These are phyloP conservation scores for Kingdonia uniflora DNA, from an alignment of 164 flowering plant species.

Conservation along the genomic window DNA sequence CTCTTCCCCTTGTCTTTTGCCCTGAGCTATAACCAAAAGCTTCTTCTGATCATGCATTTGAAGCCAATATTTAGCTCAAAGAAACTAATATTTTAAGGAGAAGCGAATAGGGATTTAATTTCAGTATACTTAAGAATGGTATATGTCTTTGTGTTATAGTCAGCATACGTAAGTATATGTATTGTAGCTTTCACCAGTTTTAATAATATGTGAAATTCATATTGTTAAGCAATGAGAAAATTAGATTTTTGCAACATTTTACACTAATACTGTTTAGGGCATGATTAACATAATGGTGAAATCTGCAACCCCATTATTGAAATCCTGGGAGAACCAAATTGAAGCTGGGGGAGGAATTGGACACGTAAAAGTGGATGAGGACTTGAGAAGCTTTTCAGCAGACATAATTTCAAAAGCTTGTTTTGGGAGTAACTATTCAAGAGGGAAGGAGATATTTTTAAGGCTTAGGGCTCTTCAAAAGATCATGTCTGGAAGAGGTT, in stretches of 20 bases:
- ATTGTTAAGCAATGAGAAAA: no score
- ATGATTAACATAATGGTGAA: slow-evolving; percentile 31
- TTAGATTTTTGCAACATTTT: background rate
- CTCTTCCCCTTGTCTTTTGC: no score
- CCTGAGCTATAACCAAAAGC: no score
- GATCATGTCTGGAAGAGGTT: slow-evolving; percentile 5
- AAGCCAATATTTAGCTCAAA: no score
- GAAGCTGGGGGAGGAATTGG: slow-evolving; percentile 19
- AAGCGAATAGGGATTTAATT: no score
- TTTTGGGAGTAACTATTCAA: slow-evolving; percentile 8
- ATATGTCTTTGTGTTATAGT: no score
- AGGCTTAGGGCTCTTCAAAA: slow-evolving; percentile 7
- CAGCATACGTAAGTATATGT: no score
- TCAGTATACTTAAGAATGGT: no score
- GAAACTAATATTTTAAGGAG: no score
- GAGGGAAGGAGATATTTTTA: slow-evolving; percentile 9
- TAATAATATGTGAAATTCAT: no score
- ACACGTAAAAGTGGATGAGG: slow-evolving; percentile 10
- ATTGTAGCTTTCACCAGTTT: no score
- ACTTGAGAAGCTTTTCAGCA: slow-evolving; percentile 9
- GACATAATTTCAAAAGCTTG: slow-evolving; percentile 14
- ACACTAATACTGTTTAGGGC: slow-evolving; percentile 18
- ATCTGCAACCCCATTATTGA: slow-evolving; percentile 19
- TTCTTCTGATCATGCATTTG: no score
- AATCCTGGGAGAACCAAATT: slow-evolving; percentile 27